Evolutionary conservation across 2,329 filamentous ascomycete genomes (phyloP), one percentile per base, ranked within the genome.

Genomic region (Sclerotinia borealis): DNA sequence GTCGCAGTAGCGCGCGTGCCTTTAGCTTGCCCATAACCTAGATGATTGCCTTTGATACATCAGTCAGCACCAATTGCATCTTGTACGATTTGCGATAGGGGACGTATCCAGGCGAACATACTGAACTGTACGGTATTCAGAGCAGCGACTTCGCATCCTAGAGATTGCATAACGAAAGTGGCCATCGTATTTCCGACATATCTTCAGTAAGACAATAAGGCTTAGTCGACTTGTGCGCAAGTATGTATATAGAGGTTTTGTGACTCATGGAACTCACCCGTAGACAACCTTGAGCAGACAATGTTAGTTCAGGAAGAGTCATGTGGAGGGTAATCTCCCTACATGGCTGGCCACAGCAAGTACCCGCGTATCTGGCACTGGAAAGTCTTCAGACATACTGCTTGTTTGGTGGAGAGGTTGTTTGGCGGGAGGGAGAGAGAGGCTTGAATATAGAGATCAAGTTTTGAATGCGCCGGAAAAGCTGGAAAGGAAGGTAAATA

Each of bases 111-210:
- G 15, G 58, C 49, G 41, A 27, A 78, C 88, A 76, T 80, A 96
- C 93, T 98, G 79, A 97, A 99, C 72, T 99, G 90, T 8, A 99
- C 95, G 0, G 95, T 99, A 75, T 99, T 97, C 72, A 99, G 83
- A 2, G 92, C 91, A 10, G 92, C 90, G 8, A 97, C 93, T 72
- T 99, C 93, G 74, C 92, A 97, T 54, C 95, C 95, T 58, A 99
- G 79, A 0, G 90, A 89, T 76, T 99, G 93, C 83, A 99, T 89
- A 69, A 93, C 91, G 74, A 96, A 96, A 1, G 92, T 92, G 48
- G 93, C 93, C 81, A 99, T 96, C 72, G 93, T 96, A 76, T 99
- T 99, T 59, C 95, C 95, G 69, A 99, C 95, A 83, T 97, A 93
- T 75, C 95, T 96, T 75, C 47, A 13, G 19, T 45, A 59, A 43